phyloP scores from a whole-genome alignment of 352 stramenopile genomes.

The Globisporangium emineosum region DNA sequence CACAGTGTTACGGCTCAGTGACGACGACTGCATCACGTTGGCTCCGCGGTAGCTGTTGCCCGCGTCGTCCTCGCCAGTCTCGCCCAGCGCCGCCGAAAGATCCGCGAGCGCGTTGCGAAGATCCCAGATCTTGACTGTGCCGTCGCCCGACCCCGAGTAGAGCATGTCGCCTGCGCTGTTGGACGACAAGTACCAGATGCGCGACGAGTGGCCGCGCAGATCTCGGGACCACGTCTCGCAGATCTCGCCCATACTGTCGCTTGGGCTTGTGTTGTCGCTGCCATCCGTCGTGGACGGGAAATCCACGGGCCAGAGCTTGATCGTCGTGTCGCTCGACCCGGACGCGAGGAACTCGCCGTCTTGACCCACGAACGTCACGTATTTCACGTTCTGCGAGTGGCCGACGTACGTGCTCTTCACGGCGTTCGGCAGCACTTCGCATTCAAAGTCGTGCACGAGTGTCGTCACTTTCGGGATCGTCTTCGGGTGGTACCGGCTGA shows the following conservation, averaged over 20 bases:
- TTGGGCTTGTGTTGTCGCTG: background rate
- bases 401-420: constrained; percentile 86
- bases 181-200: constrained; percentile 79
- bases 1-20: constrained; percentile 11
- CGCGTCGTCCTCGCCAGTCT: constrained; percentile 34
- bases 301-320: constrained; percentile 85
- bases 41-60: constrained; percentile 31
- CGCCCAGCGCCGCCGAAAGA: constrained; percentile 32
- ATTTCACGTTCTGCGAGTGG: constrained; percentile 88
- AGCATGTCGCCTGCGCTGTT: constrained; percentile 64
- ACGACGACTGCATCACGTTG: constrained; percentile 29
- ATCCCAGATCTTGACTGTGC: constrained; percentile 86
- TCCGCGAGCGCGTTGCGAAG: constrained; percentile 49
- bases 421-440: constrained; percentile 80
- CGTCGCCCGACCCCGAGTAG: constrained; percentile 78
- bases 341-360: constrained; percentile 83
- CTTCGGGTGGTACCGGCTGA: constrained; percentile 84
- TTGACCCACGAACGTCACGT: constrained; percentile 81
- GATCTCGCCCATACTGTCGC: constrained; percentile 32
- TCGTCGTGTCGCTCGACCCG: constrained; percentile 81
- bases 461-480: constrained; percentile 84
- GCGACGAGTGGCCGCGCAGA: constrained; percentile 73
- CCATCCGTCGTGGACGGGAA: constrained; percentile 18
- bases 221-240: constrained; percentile 58
- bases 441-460: constrained; percentile 83